Conservation (phyloP, 2,329 filamentous ascomycete genomes). For the Diplodia mutila region DNA sequence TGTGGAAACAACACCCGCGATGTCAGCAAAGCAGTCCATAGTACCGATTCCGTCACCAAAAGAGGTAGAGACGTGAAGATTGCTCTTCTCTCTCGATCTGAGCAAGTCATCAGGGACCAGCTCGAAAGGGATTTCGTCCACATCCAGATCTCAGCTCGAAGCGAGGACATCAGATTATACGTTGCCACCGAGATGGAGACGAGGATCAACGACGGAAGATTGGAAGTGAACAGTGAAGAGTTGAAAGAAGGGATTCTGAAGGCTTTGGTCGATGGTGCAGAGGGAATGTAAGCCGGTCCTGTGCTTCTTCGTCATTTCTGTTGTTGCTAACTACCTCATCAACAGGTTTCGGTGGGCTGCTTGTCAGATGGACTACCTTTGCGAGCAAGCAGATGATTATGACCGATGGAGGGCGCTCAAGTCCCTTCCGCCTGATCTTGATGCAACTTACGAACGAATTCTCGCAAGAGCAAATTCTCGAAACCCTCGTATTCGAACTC, state of each 20-base stretch:
- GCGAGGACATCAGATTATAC: background rate
- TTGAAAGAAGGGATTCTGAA: background rate
- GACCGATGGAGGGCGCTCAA: background rate
- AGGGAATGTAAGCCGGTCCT: background rate
- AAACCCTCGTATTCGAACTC: no score
- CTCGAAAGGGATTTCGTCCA: background rate
- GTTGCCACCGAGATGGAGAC: background rate
- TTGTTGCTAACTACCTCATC: background rate
- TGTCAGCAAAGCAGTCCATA: slow-evolving; percentile 23
- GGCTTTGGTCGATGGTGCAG: background rate
- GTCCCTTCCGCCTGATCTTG: background rate
- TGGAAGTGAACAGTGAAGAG: background rate
- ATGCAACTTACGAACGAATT: background rate
- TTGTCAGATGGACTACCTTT: slow-evolving; percentile 4
- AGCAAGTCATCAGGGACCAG: background rate
- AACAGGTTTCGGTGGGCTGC: slow-evolving; percentile 3
- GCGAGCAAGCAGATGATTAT: background rate
- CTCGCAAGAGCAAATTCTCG: background rate
- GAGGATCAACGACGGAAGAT: background rate
- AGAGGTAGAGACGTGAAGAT: background rate
- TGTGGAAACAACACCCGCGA: slow-evolving; percentile 26
- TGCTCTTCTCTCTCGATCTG: background rate
- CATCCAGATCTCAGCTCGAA: background rate
- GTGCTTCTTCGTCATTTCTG: background rate
- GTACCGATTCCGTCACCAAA: background rate